These are phyloP conservation scores for Komagataella pastoris DNA, from an alignment of 805 yeast genomes.

Conservation along the genomic window DNA sequence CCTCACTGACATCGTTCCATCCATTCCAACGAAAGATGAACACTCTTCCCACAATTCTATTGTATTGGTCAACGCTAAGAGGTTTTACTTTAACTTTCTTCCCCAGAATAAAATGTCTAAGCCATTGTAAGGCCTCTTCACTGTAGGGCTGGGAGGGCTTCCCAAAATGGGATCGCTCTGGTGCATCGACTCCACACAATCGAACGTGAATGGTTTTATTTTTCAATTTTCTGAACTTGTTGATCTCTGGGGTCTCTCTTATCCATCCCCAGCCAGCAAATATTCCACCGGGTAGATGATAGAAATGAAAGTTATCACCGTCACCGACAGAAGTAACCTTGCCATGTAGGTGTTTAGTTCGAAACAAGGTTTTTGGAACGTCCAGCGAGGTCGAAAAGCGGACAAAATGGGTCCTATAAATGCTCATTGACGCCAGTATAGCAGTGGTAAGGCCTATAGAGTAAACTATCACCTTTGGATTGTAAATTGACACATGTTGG, in stretches of 20 bases:
- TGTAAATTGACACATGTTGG: background rate
- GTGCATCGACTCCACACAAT: constrained; percentile 92
- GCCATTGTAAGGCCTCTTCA: constrained; percentile 76
- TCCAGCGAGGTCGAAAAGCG: constrained; percentile 35
- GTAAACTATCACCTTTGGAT: constrained; percentile 16
- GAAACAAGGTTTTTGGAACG: constrained; percentile 34
- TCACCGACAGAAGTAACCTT: constrained; percentile 86
- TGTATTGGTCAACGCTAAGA: constrained; percentile 75
- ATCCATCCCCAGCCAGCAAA: constrained; percentile 92
- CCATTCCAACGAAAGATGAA: constrained; percentile 51
- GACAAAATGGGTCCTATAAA: constrained; percentile 32
- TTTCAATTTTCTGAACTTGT: constrained; percentile 29
- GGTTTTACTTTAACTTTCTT: constrained; percentile 65
- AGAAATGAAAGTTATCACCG: constrained; percentile 89
- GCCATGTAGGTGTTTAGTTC: constrained; percentile 41
- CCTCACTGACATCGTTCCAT: constrained; percentile 67
- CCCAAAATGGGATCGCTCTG: constrained; percentile 91
- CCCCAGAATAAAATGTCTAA: constrained; percentile 52
- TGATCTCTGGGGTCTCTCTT: constrained; percentile 46
- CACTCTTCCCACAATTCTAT: constrained; percentile 74
- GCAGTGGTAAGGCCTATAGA: constrained; percentile 16
- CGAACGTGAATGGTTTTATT: constrained; percentile 69
- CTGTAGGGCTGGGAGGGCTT: constrained; percentile 82
- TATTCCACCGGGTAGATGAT: constrained; percentile 86
- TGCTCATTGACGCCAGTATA: constrained; percentile 24